Base-by-base conservation (phyloP, 495 filamentous ascomycete species). In the Penicillium steckii region DNA sequence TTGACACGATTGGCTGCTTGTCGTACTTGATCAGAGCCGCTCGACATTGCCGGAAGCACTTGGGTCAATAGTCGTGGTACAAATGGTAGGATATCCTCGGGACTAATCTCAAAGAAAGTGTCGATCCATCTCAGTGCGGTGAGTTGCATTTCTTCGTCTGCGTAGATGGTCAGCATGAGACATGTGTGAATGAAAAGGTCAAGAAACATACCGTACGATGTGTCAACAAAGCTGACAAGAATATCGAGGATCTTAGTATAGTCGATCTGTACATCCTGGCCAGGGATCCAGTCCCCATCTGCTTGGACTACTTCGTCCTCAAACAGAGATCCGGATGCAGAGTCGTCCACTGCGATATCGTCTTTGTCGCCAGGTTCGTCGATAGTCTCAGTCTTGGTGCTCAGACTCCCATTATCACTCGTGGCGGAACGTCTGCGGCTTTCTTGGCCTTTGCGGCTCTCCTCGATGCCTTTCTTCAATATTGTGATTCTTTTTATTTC, bases 61-160 rank as follows among this genome's bases (percentile, higher is more conserved):
- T 96, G 91, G 1, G 90, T 89, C 29, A 99, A 72, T 37, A 99
- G 84, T 45, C 89, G 85, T 12, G 95, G 95, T 1, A 95, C 91
- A 66, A 97, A 97, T 2, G 86, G 86, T 29, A 99, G 79, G n/a
- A 99, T 93, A 56, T 97, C 95, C 65, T 96, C 95, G 4, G 94
- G 93, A 56, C 90, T 96, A 40, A 99, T 96, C 35, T 96, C 92
- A 55, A 99, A 90, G 63, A 99, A 97, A 38, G 85, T 86, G 52
- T 96, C 92, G 57, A 97, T 90, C 95, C 95, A 99, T 33, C 91
- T 84, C 17, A 99, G 76, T 9, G 94, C 89, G 42, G 92, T 94
- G 37, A 96, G 75, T 59, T 95, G 83, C 48, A 94, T 89, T 59
- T 96, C 88, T 67, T 97, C 90, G 59, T 96, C 92, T 76, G 57